phyloP scores from a whole-genome alignment of 768 basidiomycete species.

The Terana coerulea region DNA sequence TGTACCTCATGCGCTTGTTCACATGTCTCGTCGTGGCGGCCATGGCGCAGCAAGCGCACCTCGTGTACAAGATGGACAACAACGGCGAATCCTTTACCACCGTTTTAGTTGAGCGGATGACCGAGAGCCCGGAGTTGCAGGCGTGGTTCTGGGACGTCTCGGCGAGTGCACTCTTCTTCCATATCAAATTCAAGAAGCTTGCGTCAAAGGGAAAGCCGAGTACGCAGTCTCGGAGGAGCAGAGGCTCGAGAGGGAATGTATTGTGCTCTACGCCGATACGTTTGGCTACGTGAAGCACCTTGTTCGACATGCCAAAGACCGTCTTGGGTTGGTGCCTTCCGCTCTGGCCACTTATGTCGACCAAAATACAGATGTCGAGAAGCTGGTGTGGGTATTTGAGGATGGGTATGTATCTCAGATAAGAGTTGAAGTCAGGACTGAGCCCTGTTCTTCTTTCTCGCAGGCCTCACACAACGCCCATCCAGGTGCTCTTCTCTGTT shows the following conservation, averaged over 20 bases:
- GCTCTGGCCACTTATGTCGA: background rate
- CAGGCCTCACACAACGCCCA: background rate
- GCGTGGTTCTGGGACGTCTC: conserved; percentile 2
- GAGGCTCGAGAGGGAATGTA: background rate
- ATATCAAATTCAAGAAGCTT: background rate
- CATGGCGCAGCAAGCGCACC: background rate
- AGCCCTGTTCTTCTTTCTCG: background rate
- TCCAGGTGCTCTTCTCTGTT: background rate
- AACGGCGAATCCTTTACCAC: background rate
- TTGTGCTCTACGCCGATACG: background rate
- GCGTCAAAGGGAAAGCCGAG: no score
- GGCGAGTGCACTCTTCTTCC: background rate
- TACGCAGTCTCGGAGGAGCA: background rate
- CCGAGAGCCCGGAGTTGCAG: background rate
- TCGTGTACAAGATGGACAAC: background rate
- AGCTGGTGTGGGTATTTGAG: background rate
- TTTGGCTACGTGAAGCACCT: background rate
- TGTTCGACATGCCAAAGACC: background rate
- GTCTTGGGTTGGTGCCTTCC: background rate
- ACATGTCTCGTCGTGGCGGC: background rate
- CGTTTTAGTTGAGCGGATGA: background rate
- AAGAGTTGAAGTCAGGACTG: background rate
- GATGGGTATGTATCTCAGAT: background rate
- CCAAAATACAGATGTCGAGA: background rate
- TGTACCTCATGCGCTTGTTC: background rate